Evolutionary conservation across 331 rosid genomes (phyloP), one percentile per base, ranked within the genome.

Genomic region (Quercus phellos): DNA sequence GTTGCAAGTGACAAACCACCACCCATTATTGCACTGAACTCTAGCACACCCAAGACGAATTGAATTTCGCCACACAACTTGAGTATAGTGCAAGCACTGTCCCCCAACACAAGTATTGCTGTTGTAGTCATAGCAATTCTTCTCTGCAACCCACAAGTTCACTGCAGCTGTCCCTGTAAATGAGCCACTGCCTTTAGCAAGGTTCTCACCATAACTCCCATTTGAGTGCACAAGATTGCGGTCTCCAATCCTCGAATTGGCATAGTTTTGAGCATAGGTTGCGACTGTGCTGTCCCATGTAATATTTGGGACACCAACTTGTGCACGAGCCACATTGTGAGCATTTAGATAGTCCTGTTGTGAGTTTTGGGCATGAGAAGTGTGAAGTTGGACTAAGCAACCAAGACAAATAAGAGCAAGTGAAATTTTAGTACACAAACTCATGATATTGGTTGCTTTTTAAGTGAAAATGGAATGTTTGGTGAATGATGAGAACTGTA

Each of bases 331-430:
- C 46, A 38, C 12, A 8, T 38, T 38, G 12, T 38, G 46, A 38
- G 46, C 46, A 8, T 2, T 38, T 38, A 38, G 46, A 8, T 38
- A 2, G 46, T 38, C 46, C 46, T 38, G 46, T 38, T 38, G 77
- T 3, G 76, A 53, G 87, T 85, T 84, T 80, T 82, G 92, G 66
- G 82, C 85, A 12, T 27, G 56, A 18, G 83, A 78, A 21, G 58
- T 46, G 8, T 21, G 64, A 64, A 67, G n/a, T 29, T 51, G 3
- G 8, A 63, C 63, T 16, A 78, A 26, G 4, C 56, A 56, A 27
- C 38, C 0, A 12, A 79, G n/a, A 19, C 51, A 75, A 22, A 79
- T 19, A 32, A 64, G 50, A 32, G n/a, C 14, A 18, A 64, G 43
- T 24, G 26, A 30, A 64, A 18, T 17, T 64, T 32, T 30, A 64